Conservation (phyloP, 495 filamentous ascomycete genomes). For the Penicillium pulvis region DNA sequence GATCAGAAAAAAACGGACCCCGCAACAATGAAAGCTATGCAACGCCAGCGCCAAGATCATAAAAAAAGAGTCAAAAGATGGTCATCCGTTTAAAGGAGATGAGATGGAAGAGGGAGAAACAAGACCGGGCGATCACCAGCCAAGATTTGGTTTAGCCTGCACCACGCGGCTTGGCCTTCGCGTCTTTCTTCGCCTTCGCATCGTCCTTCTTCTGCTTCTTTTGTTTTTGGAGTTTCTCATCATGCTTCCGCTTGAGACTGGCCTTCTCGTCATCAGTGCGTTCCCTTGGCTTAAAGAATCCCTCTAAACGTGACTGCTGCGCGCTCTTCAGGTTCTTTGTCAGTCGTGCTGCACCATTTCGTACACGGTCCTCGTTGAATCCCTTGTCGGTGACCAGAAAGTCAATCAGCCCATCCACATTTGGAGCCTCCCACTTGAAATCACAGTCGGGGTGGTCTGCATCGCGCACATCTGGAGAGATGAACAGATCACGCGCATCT, state of each 20-base stretch:
- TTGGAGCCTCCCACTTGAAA: constrained; percentile 95
- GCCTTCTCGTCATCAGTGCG: constrained; percentile 84
- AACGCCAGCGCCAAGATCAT: neutral
- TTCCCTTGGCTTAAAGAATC: constrained; percentile 95
- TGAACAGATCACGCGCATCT: constrained; percentile 89
- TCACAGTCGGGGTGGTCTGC: constrained; percentile 86
- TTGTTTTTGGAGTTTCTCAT: constrained; percentile 82
- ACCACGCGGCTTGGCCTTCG: constrained; percentile 82
- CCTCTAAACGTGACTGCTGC: constrained; percentile 90
- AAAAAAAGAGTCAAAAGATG: neutral
- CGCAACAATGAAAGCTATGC: constrained; percentile 5
- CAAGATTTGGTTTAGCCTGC: constrained; percentile 33
- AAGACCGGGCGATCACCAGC: no score
- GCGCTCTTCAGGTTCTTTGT: constrained; percentile 85
- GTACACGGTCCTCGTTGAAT: constrained; percentile 92
- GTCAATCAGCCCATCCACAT: constrained; percentile 83
- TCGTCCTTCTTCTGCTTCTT: constrained; percentile 94
- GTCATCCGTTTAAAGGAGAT: neutral
- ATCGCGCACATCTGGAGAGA: constrained; percentile 83
- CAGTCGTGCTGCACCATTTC: constrained; percentile 70
- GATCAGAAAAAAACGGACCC: constrained; percentile 4
- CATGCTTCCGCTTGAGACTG: constrained; percentile 86
- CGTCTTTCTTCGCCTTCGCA: constrained; percentile 83
- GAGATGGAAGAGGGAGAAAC: neutral
- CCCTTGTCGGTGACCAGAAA: constrained; percentile 93